These are phyloP conservation scores for Spathaspora girioi DNA, from an alignment of 805 yeast species.

Conservation along the genomic window DNA sequence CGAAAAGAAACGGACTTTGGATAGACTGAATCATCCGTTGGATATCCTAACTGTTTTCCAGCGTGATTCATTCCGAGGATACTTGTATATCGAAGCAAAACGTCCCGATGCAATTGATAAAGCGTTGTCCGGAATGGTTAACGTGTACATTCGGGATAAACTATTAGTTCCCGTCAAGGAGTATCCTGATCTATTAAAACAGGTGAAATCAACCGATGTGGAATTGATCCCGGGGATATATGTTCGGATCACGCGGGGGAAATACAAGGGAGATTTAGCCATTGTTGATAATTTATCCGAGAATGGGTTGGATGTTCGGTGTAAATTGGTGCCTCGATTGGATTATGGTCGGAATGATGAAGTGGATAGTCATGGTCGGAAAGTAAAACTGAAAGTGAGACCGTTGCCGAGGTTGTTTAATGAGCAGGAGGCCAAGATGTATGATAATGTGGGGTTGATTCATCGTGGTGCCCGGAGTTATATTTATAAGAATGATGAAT, in stretches of 20 bases:
- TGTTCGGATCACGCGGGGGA: constrained; percentile 86
- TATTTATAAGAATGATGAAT: constrained; percentile 82
- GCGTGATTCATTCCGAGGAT: constrained; percentile 88
- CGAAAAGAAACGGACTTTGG: constrained; percentile 78
- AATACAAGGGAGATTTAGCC: constrained; percentile 89
- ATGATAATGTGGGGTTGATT: constrained; percentile 71
- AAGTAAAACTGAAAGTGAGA: constrained; percentile 56
- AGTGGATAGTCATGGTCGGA: constrained; percentile 44
- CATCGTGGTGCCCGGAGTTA: constrained; percentile 60
- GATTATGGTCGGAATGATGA: constrained; percentile 76
- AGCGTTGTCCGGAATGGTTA: constrained; percentile 86
- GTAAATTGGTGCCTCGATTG: constrained; percentile 87
- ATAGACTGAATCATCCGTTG: constrained; percentile 71
- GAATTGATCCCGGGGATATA: constrained; percentile 89
- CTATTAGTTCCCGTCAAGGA: constrained; percentile 92
- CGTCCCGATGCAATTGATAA: constrained; percentile 87
- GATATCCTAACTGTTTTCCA: constrained; percentile 89
- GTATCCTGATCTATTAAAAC: constrained; percentile 88
- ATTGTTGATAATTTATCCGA: constrained; percentile 90
- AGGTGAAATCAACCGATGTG: constrained; percentile 81
- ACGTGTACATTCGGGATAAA: constrained; percentile 69
- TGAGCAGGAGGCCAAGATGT: constrained; percentile 82
- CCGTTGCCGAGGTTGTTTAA: constrained; percentile 86
- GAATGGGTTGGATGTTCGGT: constrained; percentile 91
- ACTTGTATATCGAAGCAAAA: constrained; percentile 91